Percentiles rank a stretch among this genome's conserved stretches.
phyloP scores from a whole-genome alignment of 306 rosid species.

The Rosa persica region DNA sequence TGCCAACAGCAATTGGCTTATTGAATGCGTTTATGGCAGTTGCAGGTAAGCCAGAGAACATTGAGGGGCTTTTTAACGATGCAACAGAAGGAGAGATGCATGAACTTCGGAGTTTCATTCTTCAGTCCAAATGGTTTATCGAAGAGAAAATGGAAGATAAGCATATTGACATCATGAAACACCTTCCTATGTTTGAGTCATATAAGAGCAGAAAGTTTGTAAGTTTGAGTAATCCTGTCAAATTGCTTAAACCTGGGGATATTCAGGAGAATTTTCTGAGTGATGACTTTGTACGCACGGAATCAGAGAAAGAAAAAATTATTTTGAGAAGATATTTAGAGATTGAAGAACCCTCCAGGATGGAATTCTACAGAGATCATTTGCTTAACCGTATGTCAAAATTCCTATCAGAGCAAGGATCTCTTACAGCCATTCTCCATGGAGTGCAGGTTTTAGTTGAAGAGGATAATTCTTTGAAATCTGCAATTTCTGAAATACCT shows the following conservation, averaged over 20 bases:
- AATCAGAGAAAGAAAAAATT: constrained; percentile 74
- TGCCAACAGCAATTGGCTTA: constrained; percentile 72
- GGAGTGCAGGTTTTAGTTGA: constrained; percentile 69
- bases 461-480: constrained; percentile 63
- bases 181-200: constrained; percentile 87
- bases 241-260: constrained; percentile 84
- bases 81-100: constrained; percentile 91
- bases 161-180: constrained; percentile 65
- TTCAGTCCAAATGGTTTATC: constrained; percentile 91
- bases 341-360: constrained; percentile 68
- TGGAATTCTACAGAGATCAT: constrained; percentile 82
- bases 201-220: constrained; percentile 71
- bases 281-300: constrained; percentile 78
- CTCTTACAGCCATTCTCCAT: constrained; percentile 62
- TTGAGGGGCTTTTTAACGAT: constrained; percentile 62
- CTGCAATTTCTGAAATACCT: constrained; percentile 56
- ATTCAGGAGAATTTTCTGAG: constrained; percentile 68
- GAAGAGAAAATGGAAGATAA: constrained; percentile 65
- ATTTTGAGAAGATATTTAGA: constrained; percentile 68
- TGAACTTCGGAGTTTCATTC: constrained; percentile 90
- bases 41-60: constrained; percentile 69
- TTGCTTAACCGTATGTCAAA: constrained; percentile 69
- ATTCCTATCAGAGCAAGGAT: constrained; percentile 55
- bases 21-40: constrained; percentile 71
- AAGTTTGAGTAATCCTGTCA: constrained; percentile 74